phyloP scores from a whole-genome alignment of 768 basidiomycete species.

The Panaeolus cyanescens region DNA sequence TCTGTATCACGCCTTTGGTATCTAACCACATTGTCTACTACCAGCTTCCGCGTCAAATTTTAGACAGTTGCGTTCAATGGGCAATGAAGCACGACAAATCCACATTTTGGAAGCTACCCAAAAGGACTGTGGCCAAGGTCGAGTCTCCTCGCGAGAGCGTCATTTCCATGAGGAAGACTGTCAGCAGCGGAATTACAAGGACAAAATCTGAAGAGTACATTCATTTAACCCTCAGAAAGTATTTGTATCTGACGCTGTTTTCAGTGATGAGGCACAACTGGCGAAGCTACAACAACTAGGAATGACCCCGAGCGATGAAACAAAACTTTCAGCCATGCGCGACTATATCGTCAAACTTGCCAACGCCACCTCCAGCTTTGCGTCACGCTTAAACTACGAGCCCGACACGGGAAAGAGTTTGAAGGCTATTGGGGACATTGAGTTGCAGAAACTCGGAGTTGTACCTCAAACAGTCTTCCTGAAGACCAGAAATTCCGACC shows the following conservation, averaged over 20 bases:
- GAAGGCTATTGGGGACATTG: constrained; percentile 66
- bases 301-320: constrained; percentile 80
- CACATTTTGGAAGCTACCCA: constrained; percentile 72
- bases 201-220: constrained; percentile 78
- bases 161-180: constrained; percentile 59
- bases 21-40: no score
- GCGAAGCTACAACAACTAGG: constrained; percentile 84
- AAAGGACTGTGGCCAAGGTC: constrained; percentile 45
- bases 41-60: constrained; percentile 65
- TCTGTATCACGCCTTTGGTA: no score
- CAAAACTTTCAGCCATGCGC: constrained; percentile 83
- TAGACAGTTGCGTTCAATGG: constrained; percentile 87
- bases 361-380: constrained; percentile 74
- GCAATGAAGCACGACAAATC: constrained; percentile 83
- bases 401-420: constrained; percentile 64
- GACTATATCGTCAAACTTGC: constrained; percentile 89
- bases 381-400: constrained; percentile 63
- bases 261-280: constrained; percentile 78
- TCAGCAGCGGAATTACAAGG: constrained; percentile 41
- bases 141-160: constrained; percentile 78
- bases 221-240: not conserved
- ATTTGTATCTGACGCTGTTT: constrained; percentile 7
- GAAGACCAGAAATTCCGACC: constrained; percentile 52
- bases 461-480: constrained; percentile 93
- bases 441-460: constrained; percentile 85